Conservation (phyloP, 2,329 filamentous ascomycete species). For the Didymosphaeria variabile region DNA sequence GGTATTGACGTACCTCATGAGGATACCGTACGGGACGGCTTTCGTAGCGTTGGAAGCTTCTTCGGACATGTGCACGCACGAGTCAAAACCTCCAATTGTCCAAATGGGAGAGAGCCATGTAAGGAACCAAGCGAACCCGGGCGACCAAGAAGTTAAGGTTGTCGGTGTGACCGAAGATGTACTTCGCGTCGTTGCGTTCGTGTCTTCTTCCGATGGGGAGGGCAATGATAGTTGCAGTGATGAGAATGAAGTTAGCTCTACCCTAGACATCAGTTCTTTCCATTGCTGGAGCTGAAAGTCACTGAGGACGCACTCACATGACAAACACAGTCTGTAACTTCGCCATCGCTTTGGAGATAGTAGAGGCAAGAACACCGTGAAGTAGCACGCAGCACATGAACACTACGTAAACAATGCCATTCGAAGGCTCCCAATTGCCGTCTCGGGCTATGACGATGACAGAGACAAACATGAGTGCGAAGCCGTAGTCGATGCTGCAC, state of each 20-base stretch:
- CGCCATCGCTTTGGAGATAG: constrained; percentile 65
- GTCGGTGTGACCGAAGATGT: constrained; percentile 65
- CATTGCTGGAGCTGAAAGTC: not conserved
- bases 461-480: constrained; percentile 66
- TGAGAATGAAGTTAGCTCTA: constrained; percentile 63
- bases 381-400: constrained; percentile 64
- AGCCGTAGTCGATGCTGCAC: constrained; percentile 69
- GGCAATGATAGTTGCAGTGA: constrained; percentile 62
- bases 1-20: constrained; percentile 50
- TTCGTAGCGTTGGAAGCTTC: constrained; percentile 68
- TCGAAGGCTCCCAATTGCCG: constrained; percentile 64
- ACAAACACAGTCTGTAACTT: constrained; percentile 67
- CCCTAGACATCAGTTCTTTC: not conserved
- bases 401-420: constrained; percentile 65
- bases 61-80: constrained; percentile 63
- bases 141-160: constrained; percentile 65
- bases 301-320: constrained; percentile 28
- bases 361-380: constrained; percentile 64
- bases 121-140: constrained; percentile 65
- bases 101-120: constrained; percentile 70
- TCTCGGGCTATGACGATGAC: constrained; percentile 67
- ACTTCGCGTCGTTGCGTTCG: constrained; percentile 45
- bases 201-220: constrained; percentile 34
- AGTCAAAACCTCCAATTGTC: constrained; percentile 56
- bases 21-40: constrained; percentile 67